Evolutionary conservation across 345 rosid species (phyloP), one percentile per base, ranked within the genome.

Genomic region (Xanthoceras sorbifolium): DNA sequence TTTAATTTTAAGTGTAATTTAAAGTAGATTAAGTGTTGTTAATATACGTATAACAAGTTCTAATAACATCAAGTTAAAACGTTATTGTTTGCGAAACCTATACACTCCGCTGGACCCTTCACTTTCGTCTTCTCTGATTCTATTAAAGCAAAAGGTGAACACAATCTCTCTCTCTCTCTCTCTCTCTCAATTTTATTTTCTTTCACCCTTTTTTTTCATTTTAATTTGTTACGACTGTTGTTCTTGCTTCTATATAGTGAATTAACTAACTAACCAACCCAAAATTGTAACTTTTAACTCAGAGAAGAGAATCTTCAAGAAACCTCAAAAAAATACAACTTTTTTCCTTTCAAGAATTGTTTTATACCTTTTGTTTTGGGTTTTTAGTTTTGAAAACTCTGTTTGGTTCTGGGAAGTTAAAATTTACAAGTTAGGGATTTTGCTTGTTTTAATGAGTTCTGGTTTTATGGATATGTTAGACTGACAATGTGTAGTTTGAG

Each of bases 91-190:
- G 12, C 68, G 68, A 32, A 64, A 18, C 68, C 26, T 64, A 32
- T 18, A 64, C 15, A 63, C 32, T 32, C 25, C 17, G 11, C 1
- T 15, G 15, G 1, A 48, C 54, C 22, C 6, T 50, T 14, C 23
- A 6, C 22, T 70, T 12, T 52, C 20, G 0, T 42, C 61, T 70
- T 34, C 29, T 36, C 9, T 71, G 42, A 38, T 14, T n/a, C 50
- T 65, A 57, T 71, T 57, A 44, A n/a, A 57, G 57, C 64, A n/a
- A 55, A 18, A 57, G 60, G 75, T 68, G 20, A 26, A 8, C 64
- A 12, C 20, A 23, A n/a, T 22, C 65, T 11, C 18, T 12, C 6
- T 23, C 18, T 23, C 6, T 23, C 6, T 23, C 26, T 15, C 10
- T 57, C 22, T 57, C 52, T 71, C 52, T 36, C 40, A 31, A 57